Evolutionary conservation across 2,329 filamentous ascomycete genomes (phyloP), one percentile per base, ranked within the genome.

Genomic region (Periconia macrospinosa): DNA sequence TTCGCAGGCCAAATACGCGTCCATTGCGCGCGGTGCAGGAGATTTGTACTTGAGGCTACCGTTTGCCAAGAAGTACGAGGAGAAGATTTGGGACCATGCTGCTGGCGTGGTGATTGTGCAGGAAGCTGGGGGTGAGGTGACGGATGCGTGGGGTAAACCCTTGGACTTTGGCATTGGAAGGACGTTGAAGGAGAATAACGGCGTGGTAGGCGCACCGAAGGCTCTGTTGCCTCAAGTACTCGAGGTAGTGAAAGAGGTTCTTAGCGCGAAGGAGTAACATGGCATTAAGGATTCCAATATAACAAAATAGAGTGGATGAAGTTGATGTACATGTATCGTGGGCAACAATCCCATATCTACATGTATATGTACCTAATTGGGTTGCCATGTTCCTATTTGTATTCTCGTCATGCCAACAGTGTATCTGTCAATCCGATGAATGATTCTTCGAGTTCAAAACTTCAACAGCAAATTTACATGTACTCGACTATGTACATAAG

Each of bases 1-100:
- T 78, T 96, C 91, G 49, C 94, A 99, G 78, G 93, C 94, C 65
- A 99, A 99, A 78, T 99, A 99, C 77, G 93, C 88, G 57, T 94
- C 90, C 35, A 96, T 99, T 71, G 94, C 94, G 35, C 84, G 94
- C 58, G 94, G 94, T 44, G 92, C 92, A 6, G 94, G 92, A 47
- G 94, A 99, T 70, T 87, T 99, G 61, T 99, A 99, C 77, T 83
- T 99, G 53, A 85, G 95, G 50, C 79, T 99, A 54, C 94, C 94
- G 3, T 88, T 91, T 27, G 89, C 85, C 72, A 89, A 88, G 64
- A 87, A 88, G 50, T 99, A 99, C 78, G 86, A 96, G 74, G 94
- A 99, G 82, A 99, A 99, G 85, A 99, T 99, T 63, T 99, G 94
- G 94, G 94, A 99, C 72, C 94, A 99, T 74, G 94, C 94, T 17